phyloP scores from a whole-genome alignment of 805 yeast species.

The Candida taoyuanica region DNA sequence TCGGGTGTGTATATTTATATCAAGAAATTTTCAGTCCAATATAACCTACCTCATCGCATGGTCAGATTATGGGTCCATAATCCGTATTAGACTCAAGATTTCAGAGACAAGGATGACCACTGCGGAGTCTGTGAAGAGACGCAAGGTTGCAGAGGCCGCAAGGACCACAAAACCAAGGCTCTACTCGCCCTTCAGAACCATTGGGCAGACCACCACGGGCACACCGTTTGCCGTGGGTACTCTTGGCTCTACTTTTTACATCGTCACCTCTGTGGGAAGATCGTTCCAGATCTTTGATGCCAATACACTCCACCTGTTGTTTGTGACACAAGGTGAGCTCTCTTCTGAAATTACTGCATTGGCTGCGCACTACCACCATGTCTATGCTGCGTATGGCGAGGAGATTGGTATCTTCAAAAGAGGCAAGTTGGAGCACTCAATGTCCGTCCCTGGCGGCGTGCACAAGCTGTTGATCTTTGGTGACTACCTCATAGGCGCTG shows the following conservation, averaged over 20 bases:
- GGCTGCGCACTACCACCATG: constrained; percentile 78
- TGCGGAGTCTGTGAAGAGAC: constrained; percentile 15
- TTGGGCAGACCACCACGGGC: constrained; percentile 87
- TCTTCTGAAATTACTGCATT: constrained; percentile 63
- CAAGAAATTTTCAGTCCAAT: background rate
- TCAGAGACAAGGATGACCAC: constrained; percentile 15
- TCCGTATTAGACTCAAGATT: no score
- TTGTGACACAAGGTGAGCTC: constrained; percentile 80
- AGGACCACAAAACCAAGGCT: constrained; percentile 42
- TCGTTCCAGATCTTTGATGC: constrained; percentile 93
- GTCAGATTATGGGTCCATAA: no score
- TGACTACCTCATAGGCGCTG: constrained; percentile 61
- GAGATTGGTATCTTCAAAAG: constrained; percentile 75
- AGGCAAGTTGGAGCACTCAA: constrained; percentile 53
- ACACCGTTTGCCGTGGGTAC: constrained; percentile 86
- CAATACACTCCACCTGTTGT: constrained; percentile 74
- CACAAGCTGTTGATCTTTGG: constrained; percentile 65
- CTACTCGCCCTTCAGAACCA: constrained; percentile 81
- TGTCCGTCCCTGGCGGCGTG: constrained; percentile 38
- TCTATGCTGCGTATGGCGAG: constrained; percentile 71
- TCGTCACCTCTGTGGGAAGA: constrained; percentile 85
- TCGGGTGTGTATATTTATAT: constrained; percentile 1
- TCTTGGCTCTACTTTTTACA: constrained; percentile 80
- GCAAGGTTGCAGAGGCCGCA: constrained; percentile 11
- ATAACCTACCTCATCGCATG: constrained; percentile 6